Evolutionary conservation across 1,284 basidiomycete species (phyloP).

Genomic region (Apiotrichum veenhuisii): DNA sequence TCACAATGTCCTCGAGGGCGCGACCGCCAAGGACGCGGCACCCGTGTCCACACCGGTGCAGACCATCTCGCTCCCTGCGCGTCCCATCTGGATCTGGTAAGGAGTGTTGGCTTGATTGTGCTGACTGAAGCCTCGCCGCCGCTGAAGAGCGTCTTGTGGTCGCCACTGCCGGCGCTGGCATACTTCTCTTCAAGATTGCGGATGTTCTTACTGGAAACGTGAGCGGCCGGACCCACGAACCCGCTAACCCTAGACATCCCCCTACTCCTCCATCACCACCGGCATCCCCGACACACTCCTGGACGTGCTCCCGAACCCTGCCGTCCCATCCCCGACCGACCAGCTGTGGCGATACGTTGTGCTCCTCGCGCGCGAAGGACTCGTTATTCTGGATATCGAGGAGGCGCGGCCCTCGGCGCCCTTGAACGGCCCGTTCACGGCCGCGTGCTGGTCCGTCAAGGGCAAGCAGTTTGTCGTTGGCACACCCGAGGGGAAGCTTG

Average conservation of each 20-base stretch:
- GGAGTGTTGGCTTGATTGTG: neutral
- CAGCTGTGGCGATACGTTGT: slow-evolving; percentile 44
- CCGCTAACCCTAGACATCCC: slow-evolving; percentile 25
- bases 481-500: slow-evolving; percentile 47
- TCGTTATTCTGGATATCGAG: slow-evolving; percentile 43
- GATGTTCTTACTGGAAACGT: slow-evolving; percentile 40
- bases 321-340: slow-evolving; percentile 23
- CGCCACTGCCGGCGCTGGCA: slow-evolving; percentile 28
- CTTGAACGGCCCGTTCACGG: slow-evolving; percentile 36
- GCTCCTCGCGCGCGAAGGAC: slow-evolving; percentile 38
- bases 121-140: slow-evolving; percentile 34
- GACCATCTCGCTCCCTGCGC: slow-evolving; percentile 30
- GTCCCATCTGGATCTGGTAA: slow-evolving; percentile 46
- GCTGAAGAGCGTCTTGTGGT: slow-evolving; percentile 41
- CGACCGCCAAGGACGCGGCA: slow-evolving; percentile 28
- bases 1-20: slow-evolving; percentile 29
- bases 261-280: slow-evolving; percentile 36
- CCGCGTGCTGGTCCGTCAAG: slow-evolving; percentile 55
- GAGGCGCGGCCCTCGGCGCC: slow-evolving; percentile 23
- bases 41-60: slow-evolving; percentile 25
- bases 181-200: slow-evolving; percentile 32
- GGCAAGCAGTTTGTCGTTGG: slow-evolving; percentile 58
- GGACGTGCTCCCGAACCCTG: slow-evolving; percentile 53
- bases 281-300: slow-evolving; percentile 38
- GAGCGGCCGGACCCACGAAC: slow-evolving; percentile 9